phyloP scores from a whole-genome alignment of 306 rosid species.

The Echinosophora koreensis region DNA sequence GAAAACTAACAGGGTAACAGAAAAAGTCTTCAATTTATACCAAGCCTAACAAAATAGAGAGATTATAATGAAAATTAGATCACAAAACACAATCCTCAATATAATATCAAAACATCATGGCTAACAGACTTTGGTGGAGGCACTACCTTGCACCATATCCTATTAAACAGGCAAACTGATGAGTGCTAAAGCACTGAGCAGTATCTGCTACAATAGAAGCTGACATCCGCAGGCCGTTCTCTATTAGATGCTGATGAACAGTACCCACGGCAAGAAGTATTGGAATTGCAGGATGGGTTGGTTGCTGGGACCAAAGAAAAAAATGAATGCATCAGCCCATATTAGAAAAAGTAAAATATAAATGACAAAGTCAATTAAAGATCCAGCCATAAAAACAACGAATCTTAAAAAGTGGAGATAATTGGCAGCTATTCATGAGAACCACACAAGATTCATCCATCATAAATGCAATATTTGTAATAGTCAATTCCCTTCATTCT shows the following conservation, averaged over 20 bases:
- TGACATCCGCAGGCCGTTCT: conserved; percentile 91
- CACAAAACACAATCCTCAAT: background rate
- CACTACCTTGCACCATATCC: conserved; percentile 99
- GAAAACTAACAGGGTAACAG: conserved; percentile 32
- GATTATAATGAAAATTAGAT: conserved; percentile 32
- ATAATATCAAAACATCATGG: conserved; percentile 31
- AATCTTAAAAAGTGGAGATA: conserved; percentile 14
- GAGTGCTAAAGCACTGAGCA: conserved; percentile 99
- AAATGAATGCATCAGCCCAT: conserved; percentile 37
- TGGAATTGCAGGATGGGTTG: conserved; percentile 96
- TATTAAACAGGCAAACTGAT: conserved; percentile 96
- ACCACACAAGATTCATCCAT: background rate
- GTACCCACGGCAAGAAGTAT: conserved; percentile 98
- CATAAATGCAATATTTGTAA: no score
- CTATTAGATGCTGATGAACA: conserved; percentile 97
- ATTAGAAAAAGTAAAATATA: background rate
- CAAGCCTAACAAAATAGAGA: conserved; percentile 13
- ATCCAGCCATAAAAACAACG: conserved; percentile 9
- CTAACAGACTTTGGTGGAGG: conserved; percentile 28
- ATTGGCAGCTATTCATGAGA: conserved; percentile 13
- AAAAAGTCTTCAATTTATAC: conserved; percentile 28
- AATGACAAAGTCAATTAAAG: conserved; percentile 18
- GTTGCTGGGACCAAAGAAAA: conserved; percentile 62
- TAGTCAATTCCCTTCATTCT: no score
- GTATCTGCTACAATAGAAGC: conserved; percentile 92